These are phyloP conservation scores for Kazachstania psychrophila DNA, from an alignment of 805 yeast genomes.

Conservation along the genomic window DNA sequence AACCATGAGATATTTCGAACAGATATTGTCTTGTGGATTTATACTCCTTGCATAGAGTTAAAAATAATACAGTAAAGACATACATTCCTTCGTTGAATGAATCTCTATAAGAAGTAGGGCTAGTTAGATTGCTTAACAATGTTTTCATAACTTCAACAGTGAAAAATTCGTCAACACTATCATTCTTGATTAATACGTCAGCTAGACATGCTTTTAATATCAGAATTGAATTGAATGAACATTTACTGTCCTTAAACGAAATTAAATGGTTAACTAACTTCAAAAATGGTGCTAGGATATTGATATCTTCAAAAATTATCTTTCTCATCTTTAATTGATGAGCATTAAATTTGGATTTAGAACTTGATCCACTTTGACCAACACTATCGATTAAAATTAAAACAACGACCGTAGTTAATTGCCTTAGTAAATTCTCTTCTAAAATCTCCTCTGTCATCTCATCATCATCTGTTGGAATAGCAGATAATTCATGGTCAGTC, in stretches of 20 bases:
- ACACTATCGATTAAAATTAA: slow-evolving; percentile 78
- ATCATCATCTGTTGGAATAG: slow-evolving; percentile 62
- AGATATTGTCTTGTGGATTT: slow-evolving; percentile 57
- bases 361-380: slow-evolving; percentile 58
- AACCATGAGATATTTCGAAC: slow-evolving; percentile 45
- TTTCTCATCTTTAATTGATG: slow-evolving; percentile 59
- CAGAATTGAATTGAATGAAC: slow-evolving; percentile 82
- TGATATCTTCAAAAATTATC: slow-evolving; percentile 53
- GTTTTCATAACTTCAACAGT: slow-evolving; percentile 52
- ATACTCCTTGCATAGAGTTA: slow-evolving; percentile 61
- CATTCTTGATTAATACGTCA: slow-evolving; percentile 58
- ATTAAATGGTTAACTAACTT: slow-evolving; percentile 68
- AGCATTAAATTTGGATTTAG: slow-evolving; percentile 34
- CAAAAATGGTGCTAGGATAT: slow-evolving; percentile 68
- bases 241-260: slow-evolving; percentile 78
- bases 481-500: slow-evolving; percentile 35
- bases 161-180: slow-evolving; percentile 59
- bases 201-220: slow-evolving; percentile 66
- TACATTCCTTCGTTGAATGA: slow-evolving; percentile 90
- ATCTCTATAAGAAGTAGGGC: slow-evolving; percentile 71
- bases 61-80: slow-evolving; percentile 70
- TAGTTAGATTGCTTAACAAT: slow-evolving; percentile 55
- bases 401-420: slow-evolving; percentile 85
- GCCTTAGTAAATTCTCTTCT: slow-evolving; percentile 91
- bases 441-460: slow-evolving; percentile 94